phyloP scores from a whole-genome alignment of 441 rosid genomes.

The Pelargonium myrrhifolium region DNA sequence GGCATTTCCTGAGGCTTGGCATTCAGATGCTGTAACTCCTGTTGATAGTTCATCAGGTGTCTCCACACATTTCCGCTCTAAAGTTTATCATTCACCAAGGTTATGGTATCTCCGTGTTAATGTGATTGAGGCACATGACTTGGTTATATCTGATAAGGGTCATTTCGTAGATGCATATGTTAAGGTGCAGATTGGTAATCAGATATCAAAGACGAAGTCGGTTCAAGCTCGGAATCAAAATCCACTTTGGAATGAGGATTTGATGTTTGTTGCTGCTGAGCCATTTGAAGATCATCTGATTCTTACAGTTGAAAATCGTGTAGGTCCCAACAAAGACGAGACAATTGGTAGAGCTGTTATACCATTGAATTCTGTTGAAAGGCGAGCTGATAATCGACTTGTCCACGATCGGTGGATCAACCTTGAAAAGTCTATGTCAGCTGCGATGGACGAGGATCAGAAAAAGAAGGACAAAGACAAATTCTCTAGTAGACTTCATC shows the following conservation, averaged over 20 bases:
- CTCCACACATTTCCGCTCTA: conserved; percentile 56
- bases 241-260: conserved; percentile 80
- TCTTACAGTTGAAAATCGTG: conserved; percentile 67
- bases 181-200: conserved; percentile 63
- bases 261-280: conserved; percentile 81
- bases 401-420: conserved; percentile 52
- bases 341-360: conserved; percentile 52
- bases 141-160: conserved; percentile 50
- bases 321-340: conserved; percentile 65
- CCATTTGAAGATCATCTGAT: conserved; percentile 73
- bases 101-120: conserved; percentile 81
- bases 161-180: conserved; percentile 60
- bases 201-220: conserved; percentile 56
- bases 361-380: conserved; percentile 43
- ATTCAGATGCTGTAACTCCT: conserved; percentile 63
- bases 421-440: conserved; percentile 55
- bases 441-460: conserved; percentile 47
- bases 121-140: conserved; percentile 87
- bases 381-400: conserved; percentile 57
- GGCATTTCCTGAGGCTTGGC: conserved; percentile 82
- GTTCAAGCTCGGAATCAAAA: conserved; percentile 44
- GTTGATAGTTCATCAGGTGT: conserved; percentile 33
- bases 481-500: conserved; percentile 50
- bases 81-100: conserved; percentile 89
- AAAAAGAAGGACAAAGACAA: conserved; percentile 53